Base-by-base conservation (phyloP, 2,329 filamentous ascomycete genomes). In the Colletotrichum sp. region DNA sequence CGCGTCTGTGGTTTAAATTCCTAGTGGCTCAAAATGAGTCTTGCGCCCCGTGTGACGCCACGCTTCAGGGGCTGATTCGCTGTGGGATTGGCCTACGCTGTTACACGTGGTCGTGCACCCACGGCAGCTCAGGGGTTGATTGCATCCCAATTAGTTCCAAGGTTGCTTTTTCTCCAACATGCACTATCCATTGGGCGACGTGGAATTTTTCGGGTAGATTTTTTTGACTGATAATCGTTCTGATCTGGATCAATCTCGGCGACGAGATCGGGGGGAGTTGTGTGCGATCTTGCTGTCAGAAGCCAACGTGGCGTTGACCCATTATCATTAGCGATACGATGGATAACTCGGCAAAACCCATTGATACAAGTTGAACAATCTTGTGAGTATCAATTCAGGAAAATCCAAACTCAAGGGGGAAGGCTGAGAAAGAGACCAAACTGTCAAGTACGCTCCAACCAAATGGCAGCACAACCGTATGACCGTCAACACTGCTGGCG, bases 361-460 rank as follows among this genome's bases (percentile, higher is more conserved):
- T 36, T 36, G 34, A 15, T 36, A 0, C 34, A 36, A 36, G 34
- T 1, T 36, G 34, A 36, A 36, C 13, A 1, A 4, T 15, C 13
- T 8, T 1, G 1, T 0, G 0, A 36, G 1, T 1, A 15, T 15
- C 1, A 4, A 4, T 36, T 36, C 34, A 36, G 34, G 13, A 1
- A 36, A 36, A 36, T 36, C 8, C 32, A 3, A 3, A 15, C 32
- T 7, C 0, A 34, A 34, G 13, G 26, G 26, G 0, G 0, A 7
- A 1, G 4, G 32, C 6, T 15, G 13, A 36, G 13, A 15, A 15
- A 36, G 34, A 36, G 13, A 4, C 3, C 6, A 36, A 15, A 36
- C 1, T 1, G 0, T 8, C 34, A 36, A 36, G 6, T 36, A 1
- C 13, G 34, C 13, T 36, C 13, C 1, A 15, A 15, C 32, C 13